Conservation (phyloP, 1,284 basidiomycete species). For the Ganoderma lingzhi region DNA sequence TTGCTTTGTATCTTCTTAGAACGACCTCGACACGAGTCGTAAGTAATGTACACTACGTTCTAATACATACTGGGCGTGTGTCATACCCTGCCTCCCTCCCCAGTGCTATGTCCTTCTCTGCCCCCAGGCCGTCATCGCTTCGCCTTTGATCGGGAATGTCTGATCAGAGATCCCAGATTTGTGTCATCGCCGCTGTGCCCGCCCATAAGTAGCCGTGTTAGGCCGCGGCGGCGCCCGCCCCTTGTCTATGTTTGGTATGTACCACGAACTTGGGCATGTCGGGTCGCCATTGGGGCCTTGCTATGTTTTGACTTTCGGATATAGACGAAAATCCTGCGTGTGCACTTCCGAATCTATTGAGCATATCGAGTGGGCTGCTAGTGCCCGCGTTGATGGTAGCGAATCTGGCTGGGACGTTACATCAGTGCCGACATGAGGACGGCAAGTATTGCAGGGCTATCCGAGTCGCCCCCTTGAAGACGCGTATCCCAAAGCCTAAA, state of each 20-base stretch:
- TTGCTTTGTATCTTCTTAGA: neutral
- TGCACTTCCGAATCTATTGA: neutral
- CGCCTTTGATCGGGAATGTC: neutral
- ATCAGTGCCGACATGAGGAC: too few relatives aligned
- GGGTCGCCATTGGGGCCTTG: neutral
- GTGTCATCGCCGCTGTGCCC: neutral
- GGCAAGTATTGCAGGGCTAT: too few relatives aligned
- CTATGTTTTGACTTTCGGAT: neutral
- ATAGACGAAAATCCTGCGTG: neutral
- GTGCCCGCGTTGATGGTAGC: too few relatives aligned
- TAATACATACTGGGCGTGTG: neutral
- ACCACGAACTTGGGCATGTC: neutral
- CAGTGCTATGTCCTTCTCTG: neutral
- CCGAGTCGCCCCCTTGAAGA: too few relatives aligned
- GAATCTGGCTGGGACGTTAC: too few relatives aligned
- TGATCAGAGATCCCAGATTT: neutral
- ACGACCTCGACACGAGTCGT: neutral
- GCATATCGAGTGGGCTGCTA: too few relatives aligned
- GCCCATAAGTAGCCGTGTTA: neutral
- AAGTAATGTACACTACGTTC: conserved; percentile 4
- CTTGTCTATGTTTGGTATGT: neutral
- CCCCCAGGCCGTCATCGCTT: neutral
- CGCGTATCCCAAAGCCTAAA: neutral
- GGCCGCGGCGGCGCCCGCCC: neutral
- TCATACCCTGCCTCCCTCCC: neutral